Percentiles rank a stretch among this genome's conserved stretches.
These are phyloP conservation scores for Iberis amara DNA, from an alignment of 441 rosid species.

Conservation along the genomic window DNA sequence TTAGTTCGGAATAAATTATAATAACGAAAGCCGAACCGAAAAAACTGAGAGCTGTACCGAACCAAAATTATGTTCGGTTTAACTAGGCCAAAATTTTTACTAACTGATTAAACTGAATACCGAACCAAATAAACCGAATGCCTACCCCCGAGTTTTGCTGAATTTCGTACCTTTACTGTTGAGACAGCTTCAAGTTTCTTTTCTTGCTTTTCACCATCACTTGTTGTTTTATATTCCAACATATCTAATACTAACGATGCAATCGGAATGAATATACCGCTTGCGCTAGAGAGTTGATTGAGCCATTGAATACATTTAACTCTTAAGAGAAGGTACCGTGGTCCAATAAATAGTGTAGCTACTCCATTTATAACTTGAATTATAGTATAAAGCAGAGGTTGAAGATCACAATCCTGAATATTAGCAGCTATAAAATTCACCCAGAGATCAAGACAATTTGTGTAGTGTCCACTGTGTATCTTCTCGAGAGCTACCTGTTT, in stretches of 20 bases:
- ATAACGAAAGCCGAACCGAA: too few relatives aligned
- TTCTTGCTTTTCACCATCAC: conserved; percentile 47
- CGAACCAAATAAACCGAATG: neutral
- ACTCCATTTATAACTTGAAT: conserved; percentile 84
- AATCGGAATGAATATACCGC: conserved; percentile 73
- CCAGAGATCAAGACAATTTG: conserved; percentile 84
- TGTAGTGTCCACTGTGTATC: conserved; percentile 75
- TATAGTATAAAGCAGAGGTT: conserved; percentile 51
- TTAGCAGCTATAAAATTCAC: conserved; percentile 60
- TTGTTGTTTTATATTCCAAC: conserved; percentile 72
- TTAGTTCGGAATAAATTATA: too few relatives aligned
- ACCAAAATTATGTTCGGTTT: too few relatives aligned
- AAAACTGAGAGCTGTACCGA: too few relatives aligned
- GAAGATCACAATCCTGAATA: conserved; percentile 55
- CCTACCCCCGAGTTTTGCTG: neutral
- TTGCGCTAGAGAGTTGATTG: conserved; percentile 60
- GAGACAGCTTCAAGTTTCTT: conserved; percentile 55
- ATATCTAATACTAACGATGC: conserved; percentile 61
- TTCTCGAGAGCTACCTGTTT: conserved; percentile 56
- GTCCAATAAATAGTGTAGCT: conserved; percentile 69
- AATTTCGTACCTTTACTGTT: conserved; percentile 52
- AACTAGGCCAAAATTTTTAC: too few relatives aligned
- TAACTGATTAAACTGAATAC: too few relatives aligned
- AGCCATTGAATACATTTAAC: conserved; percentile 80
- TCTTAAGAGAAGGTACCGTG: conserved; percentile 80